Base-by-base conservation (phyloP, 2,329 filamentous ascomycete genomes). In the Hypoxylon sp. region DNA sequence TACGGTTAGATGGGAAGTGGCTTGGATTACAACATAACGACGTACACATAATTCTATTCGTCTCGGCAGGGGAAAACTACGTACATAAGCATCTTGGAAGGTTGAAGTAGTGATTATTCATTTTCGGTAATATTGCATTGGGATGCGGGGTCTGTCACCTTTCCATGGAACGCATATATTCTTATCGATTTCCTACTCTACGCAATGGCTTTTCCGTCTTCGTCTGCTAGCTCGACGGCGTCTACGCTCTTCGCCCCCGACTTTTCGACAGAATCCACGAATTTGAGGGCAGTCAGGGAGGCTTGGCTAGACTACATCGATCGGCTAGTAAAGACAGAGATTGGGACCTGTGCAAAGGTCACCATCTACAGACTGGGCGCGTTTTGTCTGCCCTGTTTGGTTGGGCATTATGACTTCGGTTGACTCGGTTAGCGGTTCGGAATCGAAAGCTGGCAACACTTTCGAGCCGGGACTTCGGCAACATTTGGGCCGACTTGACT, bases 81-180 rank as follows among this genome's bases (percentile, higher is more conserved):
- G 75, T 77, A 78, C 75, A 78, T 77, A 77, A 72, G 72, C 73
- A 75, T 77, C 73, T 73, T 72, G 76, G 72, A 72, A 75, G 68
- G 72, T 69, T 60, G 67, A 72, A 73, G 71, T 71, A 77, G 75
- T 73, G 72, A 60, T 71, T 76, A 74, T 76, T 75, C 69, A 76
- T 80, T 79, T 82, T 79, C 82, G 80, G 80, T 82, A 82, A 82
- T 82, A 82, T 79, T 81, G 82, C 83, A 84, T 84, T 80, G 80
- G 79, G 79, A 78, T 75, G 76, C 75, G 75, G 77, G 77, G 67
- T 70, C 60, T 73, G 63, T 72, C 60, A 61, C 72, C 69, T 73
- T 74, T 70, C 65, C 71, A 67, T 68, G 65, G 66, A 74, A 75
- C 65, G 69, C 74, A 76, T 74, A 76, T 74, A 75, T 72, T 74